phyloP scores from a whole-genome alignment of 192 early-diverging fungal genomes.

The Podila verticillata region DNA sequence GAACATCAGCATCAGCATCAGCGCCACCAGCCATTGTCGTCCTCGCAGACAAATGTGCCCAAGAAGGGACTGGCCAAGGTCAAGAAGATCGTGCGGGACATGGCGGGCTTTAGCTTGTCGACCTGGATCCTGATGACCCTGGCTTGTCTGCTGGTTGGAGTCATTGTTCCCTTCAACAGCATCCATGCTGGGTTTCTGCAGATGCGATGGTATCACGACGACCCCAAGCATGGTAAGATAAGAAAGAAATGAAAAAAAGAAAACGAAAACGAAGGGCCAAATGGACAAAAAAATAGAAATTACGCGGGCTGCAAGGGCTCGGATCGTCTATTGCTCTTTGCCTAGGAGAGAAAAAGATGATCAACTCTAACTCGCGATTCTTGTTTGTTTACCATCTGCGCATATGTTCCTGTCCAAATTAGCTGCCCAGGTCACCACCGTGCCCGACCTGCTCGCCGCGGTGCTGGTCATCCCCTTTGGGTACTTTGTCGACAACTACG shows the following conservation, averaged over 20 bases:
- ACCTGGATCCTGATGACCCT: conserved; percentile 60
- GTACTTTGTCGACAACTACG: conserved; percentile 60
- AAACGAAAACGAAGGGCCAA: no score
- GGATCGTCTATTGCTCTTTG: not conserved
- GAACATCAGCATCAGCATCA: no score
- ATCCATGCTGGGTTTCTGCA: conserved; percentile 68
- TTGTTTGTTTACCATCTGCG: not conserved
- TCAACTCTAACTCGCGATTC: not conserved
- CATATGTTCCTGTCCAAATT: not conserved
- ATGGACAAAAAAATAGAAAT: no score
- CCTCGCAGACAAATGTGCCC: no score
- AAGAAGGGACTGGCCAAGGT: no score
- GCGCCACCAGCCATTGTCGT: no score
- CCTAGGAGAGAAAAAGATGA: not conserved
- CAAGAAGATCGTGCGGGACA: not conserved
- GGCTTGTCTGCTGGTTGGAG: conserved; percentile 61
- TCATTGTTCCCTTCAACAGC: conserved; percentile 70
- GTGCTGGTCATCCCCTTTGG: conserved; percentile 65
- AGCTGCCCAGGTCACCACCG: conserved; percentile 66
- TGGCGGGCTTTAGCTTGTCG: conserved; percentile 43
- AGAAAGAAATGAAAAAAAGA: no score
- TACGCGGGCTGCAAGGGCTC: no score
- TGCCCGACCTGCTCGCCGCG: conserved; percentile 65
- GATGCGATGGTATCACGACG: conserved; percentile 62
- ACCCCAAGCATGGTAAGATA: conserved; percentile 34